phyloP scores from a whole-genome alignment of 768 basidiomycete genomes.

The Tricholoma sp. region DNA sequence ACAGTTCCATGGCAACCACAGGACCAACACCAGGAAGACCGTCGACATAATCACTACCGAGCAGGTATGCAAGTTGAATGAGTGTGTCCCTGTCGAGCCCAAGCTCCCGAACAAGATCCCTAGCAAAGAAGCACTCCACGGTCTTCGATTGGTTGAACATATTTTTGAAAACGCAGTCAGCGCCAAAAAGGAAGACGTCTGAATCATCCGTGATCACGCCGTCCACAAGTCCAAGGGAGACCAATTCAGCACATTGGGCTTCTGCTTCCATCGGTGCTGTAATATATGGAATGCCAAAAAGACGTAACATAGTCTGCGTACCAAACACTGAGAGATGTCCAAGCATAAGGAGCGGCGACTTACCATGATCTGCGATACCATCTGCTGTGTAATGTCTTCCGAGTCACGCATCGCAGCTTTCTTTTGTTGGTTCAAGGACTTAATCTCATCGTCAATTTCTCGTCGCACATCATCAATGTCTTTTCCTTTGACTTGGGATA shows the following conservation, averaged over 20 bases:
- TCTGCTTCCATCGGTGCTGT: conserved; percentile 99
- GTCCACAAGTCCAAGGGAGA: conserved; percentile 81
- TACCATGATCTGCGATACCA: conserved; percentile 84
- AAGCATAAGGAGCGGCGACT: conserved; percentile 6
- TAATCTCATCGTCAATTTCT: conserved; percentile 93
- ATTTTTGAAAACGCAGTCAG: conserved; percentile 93
- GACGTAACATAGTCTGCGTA: conserved; percentile 74
- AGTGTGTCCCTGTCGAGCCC: conserved; percentile 83
- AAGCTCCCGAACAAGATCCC: conserved; percentile 84
- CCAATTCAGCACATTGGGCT: conserved; percentile 94
- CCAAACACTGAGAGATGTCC: not conserved
- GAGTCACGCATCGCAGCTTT: conserved; percentile 91
- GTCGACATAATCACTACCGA: conserved; percentile 96
- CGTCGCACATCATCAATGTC: conserved; percentile 74
- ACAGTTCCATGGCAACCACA: conserved; percentile 92
- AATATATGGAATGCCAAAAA: conserved; percentile 97
- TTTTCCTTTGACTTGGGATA: conserved; percentile 87
- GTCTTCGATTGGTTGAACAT: conserved; percentile 99
- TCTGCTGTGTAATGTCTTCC: conserved; percentile 92
- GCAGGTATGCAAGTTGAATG: conserved; percentile 84
- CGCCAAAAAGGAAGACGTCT: conserved; percentile 98
- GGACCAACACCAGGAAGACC: conserved; percentile 91
- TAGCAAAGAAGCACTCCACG: conserved; percentile 88
- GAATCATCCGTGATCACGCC: conserved; percentile 99
- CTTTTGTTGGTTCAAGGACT: conserved; percentile 70